Evolutionary conservation across 1,139 yeast genomes (phyloP), one percentile per base, ranked within the genome.

Genomic region (Spencermartinsiella ligniputridi): DNA sequence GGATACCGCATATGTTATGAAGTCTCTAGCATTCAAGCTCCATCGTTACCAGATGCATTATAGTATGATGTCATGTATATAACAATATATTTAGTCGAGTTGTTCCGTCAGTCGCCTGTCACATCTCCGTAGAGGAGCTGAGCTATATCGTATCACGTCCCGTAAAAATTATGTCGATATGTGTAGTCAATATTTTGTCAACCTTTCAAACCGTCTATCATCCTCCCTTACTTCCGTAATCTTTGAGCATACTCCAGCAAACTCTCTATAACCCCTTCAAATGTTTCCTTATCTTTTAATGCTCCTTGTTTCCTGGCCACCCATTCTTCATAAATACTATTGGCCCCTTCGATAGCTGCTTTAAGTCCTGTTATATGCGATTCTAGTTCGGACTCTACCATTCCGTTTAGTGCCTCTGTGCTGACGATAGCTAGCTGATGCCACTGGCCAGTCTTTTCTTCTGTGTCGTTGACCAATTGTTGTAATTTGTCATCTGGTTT

Each of bases 261-360:
- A 52, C 79, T 80, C 60, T 82, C 88, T 30, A 83, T 84, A 51
- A 83, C 87, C 3, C 79, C 71, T 56, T 83, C 89, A 56, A 79
- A 81, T 12, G 83, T 78, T 42, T 76, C 78, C 53, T 79, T 77
- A 55, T 81, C 83, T 43, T 70, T 71, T 47, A 68, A 67, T 12
- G 73, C 68, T 25, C 67, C 73, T 40, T 61, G 57, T 44, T 68
- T 63, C 54, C 72, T 71, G 46, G 70, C 62, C 33, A 67, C 70
- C 84, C 83, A 81, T 24, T 72, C 64, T 37, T 76, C 70, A 37
- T 75, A 62, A 34, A 77, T 57, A 38, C 53, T 58, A 9, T 72
- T 57, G 15, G 71, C 70, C n/a, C 49, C 54, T 16, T 47, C 49
- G 9, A 55, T 47, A 4, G 67, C 67, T 4, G 30, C 25, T 39